These are phyloP conservation scores for Triglochin maritima DNA, from an alignment of 106 monocot genomes.

Conservation along the genomic window DNA sequence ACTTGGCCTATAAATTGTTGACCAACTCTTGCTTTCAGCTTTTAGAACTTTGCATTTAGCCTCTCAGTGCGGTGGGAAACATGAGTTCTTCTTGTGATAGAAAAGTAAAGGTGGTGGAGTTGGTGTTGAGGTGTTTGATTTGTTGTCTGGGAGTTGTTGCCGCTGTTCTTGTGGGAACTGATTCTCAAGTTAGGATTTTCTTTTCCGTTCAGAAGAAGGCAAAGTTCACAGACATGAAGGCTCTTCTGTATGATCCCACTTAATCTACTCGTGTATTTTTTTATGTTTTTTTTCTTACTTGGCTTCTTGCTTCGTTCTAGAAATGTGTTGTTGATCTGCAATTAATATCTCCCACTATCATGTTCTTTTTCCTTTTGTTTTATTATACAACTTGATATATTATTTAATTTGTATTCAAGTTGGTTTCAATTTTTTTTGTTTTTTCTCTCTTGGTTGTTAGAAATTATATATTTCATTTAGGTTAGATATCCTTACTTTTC, in stretches of 20 bases:
- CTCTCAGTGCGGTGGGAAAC: background rate
- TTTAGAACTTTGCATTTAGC: no score
- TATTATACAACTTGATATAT: no score
- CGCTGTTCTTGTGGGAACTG: conserved; percentile 47
- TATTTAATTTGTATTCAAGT: no score
- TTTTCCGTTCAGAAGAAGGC: conserved; percentile 83
- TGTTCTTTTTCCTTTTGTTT: no score
- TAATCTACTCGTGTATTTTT: background rate
- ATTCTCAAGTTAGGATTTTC: conserved; percentile 50
- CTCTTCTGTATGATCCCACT: conserved; percentile 42
- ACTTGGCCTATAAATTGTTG: no score
- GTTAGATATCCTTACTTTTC: no score
- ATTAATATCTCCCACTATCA: no score
- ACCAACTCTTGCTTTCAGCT: no score
- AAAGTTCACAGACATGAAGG: conserved; percentile 79
- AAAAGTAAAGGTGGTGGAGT: conserved; percentile 50
- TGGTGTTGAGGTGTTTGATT: conserved; percentile 42
- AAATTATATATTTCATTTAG: no score
- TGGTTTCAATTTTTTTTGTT: no score
- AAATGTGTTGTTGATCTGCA: no score
- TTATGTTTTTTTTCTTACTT: background rate
- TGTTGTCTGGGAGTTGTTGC: conserved; percentile 43
- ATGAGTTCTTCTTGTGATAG: conserved; percentile 45
- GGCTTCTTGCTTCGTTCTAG: background rate
- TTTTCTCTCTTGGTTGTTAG: no score